Base-by-base conservation (phyloP, 371 early-diverging fungal genomes). In the Catenaria anguillulae region DNA sequence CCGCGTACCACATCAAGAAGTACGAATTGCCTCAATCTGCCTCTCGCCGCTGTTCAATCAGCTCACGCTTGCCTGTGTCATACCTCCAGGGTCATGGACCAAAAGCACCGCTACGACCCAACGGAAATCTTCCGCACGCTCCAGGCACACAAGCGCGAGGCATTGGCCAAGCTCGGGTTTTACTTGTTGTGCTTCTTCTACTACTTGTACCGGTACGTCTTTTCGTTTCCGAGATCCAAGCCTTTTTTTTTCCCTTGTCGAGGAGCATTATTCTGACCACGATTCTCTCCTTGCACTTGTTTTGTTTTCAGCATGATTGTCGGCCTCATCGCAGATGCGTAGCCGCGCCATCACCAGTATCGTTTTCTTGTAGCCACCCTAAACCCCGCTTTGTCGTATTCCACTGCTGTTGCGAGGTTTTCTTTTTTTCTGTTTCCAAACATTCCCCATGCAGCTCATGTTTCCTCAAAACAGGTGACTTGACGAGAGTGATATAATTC, bases 61-160 rank as follows among this genome's bases (percentile, higher is more conserved):
- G 31, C 24, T 40, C 42, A 60, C 55, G 33, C 23, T 6, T 24
- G 33, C 21, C 2, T 56, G 42, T 43, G 33, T 50, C 36, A 33
- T 15, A 21, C 59, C 35, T 40, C 35, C 63, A 92, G 90, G 72
- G 79, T 92, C 45, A 72, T 82, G 58, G 84, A 84, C 65, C 76
- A 80, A 62, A 83, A 84, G 66, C 92, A 93, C 75, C 84, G 87
- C 82, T 92, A 86, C 70, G 96, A 96, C 73, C 90, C 97, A 5
- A 96, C 97, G 52, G 94, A 93, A 73, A 93, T 96, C 65, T 96
- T 96, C 82, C 84, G 93, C 64, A 91, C 92, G 15, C 66, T 94
- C 45, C 74, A 81, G 24, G 73, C 74, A 60, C 92, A 93, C 71
- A 96, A 96, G 77, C 84, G 85, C 76, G 97, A 96, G 74, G 83